Evolutionary conservation across 768 basidiomycete genomes (phyloP), one percentile per base, ranked within the genome.

Genomic region (Gymnopilus dilepis): DNA sequence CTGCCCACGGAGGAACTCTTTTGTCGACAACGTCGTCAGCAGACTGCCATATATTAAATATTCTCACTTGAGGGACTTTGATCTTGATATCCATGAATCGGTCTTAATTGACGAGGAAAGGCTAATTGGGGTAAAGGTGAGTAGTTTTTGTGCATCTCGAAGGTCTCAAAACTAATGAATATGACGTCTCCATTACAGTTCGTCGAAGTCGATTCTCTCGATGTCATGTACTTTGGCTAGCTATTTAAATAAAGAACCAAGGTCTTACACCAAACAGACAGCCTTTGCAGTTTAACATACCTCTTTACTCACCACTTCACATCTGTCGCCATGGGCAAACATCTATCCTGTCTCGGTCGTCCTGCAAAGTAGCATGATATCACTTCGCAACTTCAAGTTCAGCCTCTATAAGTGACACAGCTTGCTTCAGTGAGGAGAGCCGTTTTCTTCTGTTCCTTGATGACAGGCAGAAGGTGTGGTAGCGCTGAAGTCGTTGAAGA

Each of bases 21-120:
- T 54, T n/a, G 22, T 33, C 24, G 7, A 54, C 3, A 37, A 54
- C 15, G 22, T 54, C 24, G 30, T 54, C 21, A 24, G 33, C 22
- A 40, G 52, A 6, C 52, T 54, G 2, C 52, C 52, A 15, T 54
- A 38, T 28, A 15, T 54, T 13, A 24, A 15, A 17, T 38, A 40
- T n/a, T 38, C 52, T 19, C 21, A n/a, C 11, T 24, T 40, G n/a
- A n/a, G n/a, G n/a, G n/a, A n/a, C n/a, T 8, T 7, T 1, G 24
- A 22, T 54, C 58, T 37, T 34, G 38, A n/a, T 28, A 5, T 6
- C 17, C 34, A 8, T 42, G 43, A 30, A 17, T 41, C 42, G 12
- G 45, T 61, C 33, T n/a, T 43, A 9, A 59, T 60, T 15, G 56
- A 30, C 22, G 43, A 54, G 21, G 53, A 56, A n/a, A 48, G 60